Percentiles rank a stretch among this genome's conserved stretches.
Conservation (phyloP, 768 basidiomycete genomes). For the Lentinula raphanica region DNA sequence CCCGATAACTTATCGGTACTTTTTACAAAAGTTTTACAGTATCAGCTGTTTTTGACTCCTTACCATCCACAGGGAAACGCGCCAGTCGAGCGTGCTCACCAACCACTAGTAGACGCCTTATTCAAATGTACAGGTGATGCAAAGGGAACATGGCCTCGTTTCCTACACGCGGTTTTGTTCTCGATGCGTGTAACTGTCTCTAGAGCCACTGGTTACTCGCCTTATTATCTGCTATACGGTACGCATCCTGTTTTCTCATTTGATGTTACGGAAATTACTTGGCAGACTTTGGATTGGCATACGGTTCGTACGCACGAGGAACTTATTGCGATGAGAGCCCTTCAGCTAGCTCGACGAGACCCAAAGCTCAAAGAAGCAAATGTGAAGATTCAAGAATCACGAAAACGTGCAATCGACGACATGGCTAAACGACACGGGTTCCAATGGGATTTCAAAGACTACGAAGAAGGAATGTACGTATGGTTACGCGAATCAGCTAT, state of each 20-base stretch:
- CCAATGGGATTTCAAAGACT: constrained; percentile 14
- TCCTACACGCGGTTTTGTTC: constrained; percentile 19
- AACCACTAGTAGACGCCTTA: constrained; percentile 17
- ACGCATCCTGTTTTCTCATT: constrained; percentile 23
- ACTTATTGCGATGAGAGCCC: constrained; percentile 17
- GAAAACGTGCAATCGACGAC: constrained; percentile 17
- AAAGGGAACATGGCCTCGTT: constrained; percentile 21
- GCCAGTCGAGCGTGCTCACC: constrained; percentile 23
- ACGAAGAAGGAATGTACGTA: constrained; percentile 23
- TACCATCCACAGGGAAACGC: constrained; percentile 28
- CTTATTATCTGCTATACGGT: constrained; percentile 27
- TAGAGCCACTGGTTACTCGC: constrained; percentile 24
- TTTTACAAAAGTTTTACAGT: no score
- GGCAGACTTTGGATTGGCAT: constrained; percentile 23
- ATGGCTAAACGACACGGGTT: constrained; percentile 14
- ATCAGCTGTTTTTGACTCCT: constrained; percentile 21
- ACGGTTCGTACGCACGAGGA: constrained; percentile 17
- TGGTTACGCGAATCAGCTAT: constrained; percentile 26
- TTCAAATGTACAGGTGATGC: constrained; percentile 16
- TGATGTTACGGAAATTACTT: constrained; percentile 23
- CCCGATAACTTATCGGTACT: no score
- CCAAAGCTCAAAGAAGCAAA: constrained; percentile 11
- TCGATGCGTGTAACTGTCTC: constrained; percentile 20
- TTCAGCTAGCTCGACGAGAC: constrained; percentile 18
- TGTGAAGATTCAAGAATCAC: constrained; percentile 8